Evolutionary conservation across 2,329 filamentous ascomycete genomes (phyloP).

Genomic region (Coniochaeta ligniaria): DNA sequence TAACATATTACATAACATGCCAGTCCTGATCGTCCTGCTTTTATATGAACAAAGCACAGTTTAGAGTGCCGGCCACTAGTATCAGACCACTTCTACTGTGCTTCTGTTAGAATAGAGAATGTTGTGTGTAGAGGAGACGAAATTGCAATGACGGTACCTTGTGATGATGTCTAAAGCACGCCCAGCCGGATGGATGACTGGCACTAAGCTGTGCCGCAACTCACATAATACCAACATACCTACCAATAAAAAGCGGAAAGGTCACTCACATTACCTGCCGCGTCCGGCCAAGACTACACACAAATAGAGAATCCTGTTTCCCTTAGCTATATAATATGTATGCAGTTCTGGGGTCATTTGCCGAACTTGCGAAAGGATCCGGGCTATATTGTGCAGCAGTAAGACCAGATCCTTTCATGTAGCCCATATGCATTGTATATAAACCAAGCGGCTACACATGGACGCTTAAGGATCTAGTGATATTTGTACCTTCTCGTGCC

Average conservation of each 20-base stretch:
- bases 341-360: not conserved
- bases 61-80: not conserved
- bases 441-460: not conserved
- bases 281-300: too few species aligned
- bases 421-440: not conserved
- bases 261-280: not conserved
- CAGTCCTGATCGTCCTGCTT: not conserved
- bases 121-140: not conserved
- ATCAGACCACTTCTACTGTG: not conserved
- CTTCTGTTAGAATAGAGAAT: not conserved
- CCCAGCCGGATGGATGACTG: not conserved
- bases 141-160: not conserved
- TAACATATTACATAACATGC: not conserved
- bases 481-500: not conserved
- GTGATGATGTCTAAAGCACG: not conserved
- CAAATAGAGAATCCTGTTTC: too few species aligned
- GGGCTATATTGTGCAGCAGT: not conserved
- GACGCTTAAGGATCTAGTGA: not conserved
- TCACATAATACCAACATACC: not conserved
- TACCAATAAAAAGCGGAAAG: not conserved
- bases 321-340: too few species aligned
- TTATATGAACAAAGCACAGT: not conserved
- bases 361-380: not conserved
- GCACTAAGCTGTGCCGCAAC: not conserved
- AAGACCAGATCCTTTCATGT: not conserved